Percentiles rank a stretch among this genome's conserved stretches.
Evolutionary conservation across 1,284 basidiomycete species (phyloP).

Genomic region (Cerrena zonata): DNA sequence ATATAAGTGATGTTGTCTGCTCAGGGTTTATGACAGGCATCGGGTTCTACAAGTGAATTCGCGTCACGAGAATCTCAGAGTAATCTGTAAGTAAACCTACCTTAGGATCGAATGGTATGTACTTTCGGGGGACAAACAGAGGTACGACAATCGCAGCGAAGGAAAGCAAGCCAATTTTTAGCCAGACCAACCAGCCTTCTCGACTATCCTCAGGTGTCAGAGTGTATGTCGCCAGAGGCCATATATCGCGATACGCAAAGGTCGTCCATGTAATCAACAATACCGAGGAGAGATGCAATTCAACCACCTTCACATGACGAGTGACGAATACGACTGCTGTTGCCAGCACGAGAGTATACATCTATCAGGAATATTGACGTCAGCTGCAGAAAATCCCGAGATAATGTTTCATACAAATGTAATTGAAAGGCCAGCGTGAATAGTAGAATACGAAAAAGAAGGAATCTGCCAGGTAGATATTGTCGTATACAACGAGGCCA

Average conservation of each 20-base stretch:
- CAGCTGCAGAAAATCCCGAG: no score
- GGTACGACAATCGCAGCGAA: constrained; percentile 38
- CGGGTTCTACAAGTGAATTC: constrained; percentile 27
- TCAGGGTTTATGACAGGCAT: constrained; percentile 50
- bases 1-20: constrained; percentile 57
- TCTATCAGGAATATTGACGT: no score
- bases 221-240: constrained; percentile 51
- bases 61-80: background rate
- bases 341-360: no score
- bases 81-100: constrained; percentile 23
- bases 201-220: constrained; percentile 34
- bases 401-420: background rate
- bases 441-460: background rate
- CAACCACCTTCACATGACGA: no score
- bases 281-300: background rate
- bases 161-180: constrained; percentile 31
- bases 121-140: constrained; percentile 37
- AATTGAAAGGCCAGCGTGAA: background rate
- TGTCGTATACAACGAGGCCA: background rate
- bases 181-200: constrained; percentile 27
- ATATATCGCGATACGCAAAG: constrained; percentile 54
- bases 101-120: constrained; percentile 38
- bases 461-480: background rate
- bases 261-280: background rate
- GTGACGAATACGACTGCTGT: no score